Evolutionary conservation across 768 basidiomycete species (phyloP), one percentile per base, ranked within the genome.

Genomic region (Kwoniella europaea): DNA sequence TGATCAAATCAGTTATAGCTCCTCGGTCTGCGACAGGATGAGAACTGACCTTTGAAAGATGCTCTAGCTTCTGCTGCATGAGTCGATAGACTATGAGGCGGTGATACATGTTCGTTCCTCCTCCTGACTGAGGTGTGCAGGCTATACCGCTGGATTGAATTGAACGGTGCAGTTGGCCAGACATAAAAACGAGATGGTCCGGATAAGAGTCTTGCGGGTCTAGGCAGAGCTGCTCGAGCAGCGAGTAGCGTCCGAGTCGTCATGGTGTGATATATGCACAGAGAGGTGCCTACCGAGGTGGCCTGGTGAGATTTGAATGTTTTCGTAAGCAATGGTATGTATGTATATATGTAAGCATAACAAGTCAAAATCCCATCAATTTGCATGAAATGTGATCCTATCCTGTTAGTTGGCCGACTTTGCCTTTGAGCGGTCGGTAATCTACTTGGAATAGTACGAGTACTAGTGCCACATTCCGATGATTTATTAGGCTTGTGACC

Each of bases 1-100:
- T 6, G n/a, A 29, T 29, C 43, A 44, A 35, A 15, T 58, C 15
- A 56, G 46, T 18, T 54, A 2, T 65, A 46, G 22, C 60, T 6
- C 56, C 18, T 43, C 18, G 62, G 24, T 35, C 22, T 44, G 54
- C 43, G 41, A 24, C 4, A 46, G 10, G 24, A 16, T 10, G 18
- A 43, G 12, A 4, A 61, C 71, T 50, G 13, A 79, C 77, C 77
- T 71, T 67, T 75, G 71, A 73, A 76, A 20, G 71, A 75, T 4
- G 64, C 64, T 56, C 68, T 66, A 20, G 73, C 76, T 60, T 67
- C 73, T n/a, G 62, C 67, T 20, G 67, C 67, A 63, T 68, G 67
- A 15, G 20, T 68, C 3, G 68, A 64, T 42, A 69, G 22, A 4
- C 41, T 55, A 57, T 63, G 61, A 42, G 58, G 61, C 9, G 67